Base-by-base conservation (phyloP, 129 eudicot genomes). In the Helianthus tuberosus region DNA sequence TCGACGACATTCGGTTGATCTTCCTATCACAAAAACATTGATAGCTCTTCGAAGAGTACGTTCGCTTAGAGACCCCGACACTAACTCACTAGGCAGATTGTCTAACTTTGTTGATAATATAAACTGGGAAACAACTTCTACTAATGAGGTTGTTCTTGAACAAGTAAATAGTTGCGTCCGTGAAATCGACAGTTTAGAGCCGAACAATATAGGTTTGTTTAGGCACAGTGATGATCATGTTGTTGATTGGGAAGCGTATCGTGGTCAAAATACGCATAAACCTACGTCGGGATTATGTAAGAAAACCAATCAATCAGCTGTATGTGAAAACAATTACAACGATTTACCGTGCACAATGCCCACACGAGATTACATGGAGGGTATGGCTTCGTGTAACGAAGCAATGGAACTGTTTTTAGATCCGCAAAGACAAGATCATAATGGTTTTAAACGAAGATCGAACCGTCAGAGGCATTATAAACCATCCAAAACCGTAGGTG, bases 41-140 rank as follows among this genome's bases (percentile, higher is more conserved):
- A 84, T 91, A 52, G 97, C 99, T 66, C 96, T 95, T 50, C 84
- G 92, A 83, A 83, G 99, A 84, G 99, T 95, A 75, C 89, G 94
- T 73, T 95, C 99, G 3, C 93, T 95, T 49, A 86, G 99, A 80
- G 99, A 95, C 66, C 99, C 99, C 14, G 88, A 96, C 3, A 95
- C 99, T 20, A 88, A 84, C 66, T 91, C 96, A 60, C 83, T 87
- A 83, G 87, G 85, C 84, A 91, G 84, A 49, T 85, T 88, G 25
- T 76, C 93, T 36, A 36, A 86, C 44, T 69, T 86, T 64, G 86
- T 84, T 69, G 97, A 94, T 35, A 77, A 81, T 84, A 77, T 86
- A 53, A 84, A 91, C 70, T 95, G 99, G 99, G 99, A 95, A 80
- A 82, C 89, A 17, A 77, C 85, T 76, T 89, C 96, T 3, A 78